A percentile compares a stretch with the other conserved stretches of the same genome.
These are phyloP conservation scores for Rhypophila decipiens DNA, from an alignment of 495 filamentous ascomycete genomes.

Conservation along the genomic window DNA sequence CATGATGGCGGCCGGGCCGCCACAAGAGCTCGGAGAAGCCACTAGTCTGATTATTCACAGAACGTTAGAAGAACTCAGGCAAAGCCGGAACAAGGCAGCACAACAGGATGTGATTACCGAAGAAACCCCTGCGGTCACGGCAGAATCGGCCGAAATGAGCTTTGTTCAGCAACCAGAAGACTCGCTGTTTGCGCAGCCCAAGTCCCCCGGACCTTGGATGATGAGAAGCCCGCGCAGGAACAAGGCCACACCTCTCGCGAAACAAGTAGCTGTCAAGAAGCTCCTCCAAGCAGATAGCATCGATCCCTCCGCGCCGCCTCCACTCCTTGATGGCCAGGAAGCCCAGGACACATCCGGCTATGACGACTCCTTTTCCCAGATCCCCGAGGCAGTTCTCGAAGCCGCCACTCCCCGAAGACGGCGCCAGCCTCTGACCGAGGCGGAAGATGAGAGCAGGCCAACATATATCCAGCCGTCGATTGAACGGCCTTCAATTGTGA, in stretches of 20 bases:
- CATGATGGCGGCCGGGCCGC: slow-evolving; percentile 17
- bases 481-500: slow-evolving; percentile 29
- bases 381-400: slow-evolving; percentile 39
- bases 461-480: slow-evolving; percentile 27
- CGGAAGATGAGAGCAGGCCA: slow-evolving; percentile 1
- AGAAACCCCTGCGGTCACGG: not conserved
- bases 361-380: slow-evolving; percentile 47
- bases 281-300: slow-evolving; percentile 7
- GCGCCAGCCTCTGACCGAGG: slow-evolving; percentile 5
- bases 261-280: slow-evolving; percentile 16
- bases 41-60: slow-evolving; percentile 39
- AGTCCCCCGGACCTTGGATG: slow-evolving; percentile 5
- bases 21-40: slow-evolving; percentile 36
- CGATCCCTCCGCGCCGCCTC: slow-evolving; percentile 1
- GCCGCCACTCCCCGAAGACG: slow-evolving; percentile 41
- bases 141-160: slow-evolving; percentile 7
- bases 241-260: slow-evolving; percentile 15
- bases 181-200: slow-evolving; percentile 7
- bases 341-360: slow-evolving; percentile 26
- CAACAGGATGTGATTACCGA: slow-evolving; percentile 3
- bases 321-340: slow-evolving; percentile 11
- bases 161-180: slow-evolving; percentile 1
- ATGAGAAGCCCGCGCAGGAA: slow-evolving; percentile 16
- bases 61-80: slow-evolving; percentile 35
- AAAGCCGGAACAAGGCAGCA: slow-evolving; percentile 18